Base-by-base conservation (phyloP, 2,329 filamentous ascomycete genomes). In the Cordyceps fumosorosea region DNA sequence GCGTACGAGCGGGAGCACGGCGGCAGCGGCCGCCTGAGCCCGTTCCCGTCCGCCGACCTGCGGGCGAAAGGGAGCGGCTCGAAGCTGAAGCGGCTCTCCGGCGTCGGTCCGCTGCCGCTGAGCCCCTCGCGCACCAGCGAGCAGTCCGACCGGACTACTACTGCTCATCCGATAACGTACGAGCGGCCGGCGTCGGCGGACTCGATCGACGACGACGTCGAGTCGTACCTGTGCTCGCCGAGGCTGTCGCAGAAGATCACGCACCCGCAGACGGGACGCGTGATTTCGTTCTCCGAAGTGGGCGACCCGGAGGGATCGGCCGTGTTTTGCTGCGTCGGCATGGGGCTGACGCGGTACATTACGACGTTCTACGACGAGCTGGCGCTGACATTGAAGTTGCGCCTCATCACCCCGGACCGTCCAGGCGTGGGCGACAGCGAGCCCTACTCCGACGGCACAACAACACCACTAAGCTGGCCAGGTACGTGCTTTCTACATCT, bases 311-410 rank as follows among this genome's bases (percentile, higher is more conserved):
- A 93, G 50, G 95, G 95, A 1, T 93, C 89, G 67, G 93, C 92
- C 3, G 91, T 99, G 2, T 93, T 99, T 68, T 96, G 95, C 72
- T 99, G 95, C 70, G 92, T 99, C 3, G 95, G 95, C 22, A 99
- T 99, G 95, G 95, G 95, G 0, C 76, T 99, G 69, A 99, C 95
- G 12, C 85, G 95, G 74, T 99, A 95, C 72, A 90, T 99, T 64
- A 97, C 91, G 64, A 92, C 93, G 0, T 99, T 99, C 72, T 99
- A 98, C 71, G 95, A 99, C 72, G 95, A 99, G 73, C 80, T 99
- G 59, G 95, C 95, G 2, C 78, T 90, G 69, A 96, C 93, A 0
- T 78, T 99, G 63, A 95, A 91, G 73, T 77, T 99, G 62, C 86
- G 95, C 22, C 81, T 99, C 57, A 96, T 99, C 67, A 98, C 95